Base-by-base conservation (phyloP, 345 rosid species). In the Draba incana region DNA sequence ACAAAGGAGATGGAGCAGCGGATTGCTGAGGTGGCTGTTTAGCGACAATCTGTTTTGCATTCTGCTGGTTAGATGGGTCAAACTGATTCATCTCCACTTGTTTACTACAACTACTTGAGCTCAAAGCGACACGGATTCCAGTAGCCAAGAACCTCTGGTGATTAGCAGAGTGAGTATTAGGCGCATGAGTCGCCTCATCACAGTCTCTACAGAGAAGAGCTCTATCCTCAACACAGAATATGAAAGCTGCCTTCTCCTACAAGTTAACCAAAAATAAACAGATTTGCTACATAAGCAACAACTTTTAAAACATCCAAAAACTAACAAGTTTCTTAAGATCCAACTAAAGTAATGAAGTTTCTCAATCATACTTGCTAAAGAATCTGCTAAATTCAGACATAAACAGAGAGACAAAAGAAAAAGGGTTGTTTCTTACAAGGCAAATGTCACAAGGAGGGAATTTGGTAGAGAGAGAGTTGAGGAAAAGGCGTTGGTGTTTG, bases 401-500 rank as follows among this genome's bases (percentile, higher is more conserved):
- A 30, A n/a, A 25, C 2, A 57, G 44, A 64, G 6, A 64, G 5
- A 35, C 15, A 1, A 5, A 41, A 2, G 25, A 28, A 46, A 28
- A 52, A 61, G 33, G 20, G 20, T 0, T 20, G 14, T 2, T 65
- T 54, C 71, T 64, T 81, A 93, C 98, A 64, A 80, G 96, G 80
- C 98, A 93, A 39, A 93, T 93, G 65, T 93, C 97, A 69, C 97
- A 90, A 9, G 83, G 86, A 81, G 98, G 98, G 50, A 88, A 85
- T 75, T 83, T 83, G 77, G 78, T 80, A 45, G 97, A 86, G 63
- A 88, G 83, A 76, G 83, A 82, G 35, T 88, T 76, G 57, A 93
- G 96, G 42, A 90, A 95, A n/a, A 93, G 89, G 81, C 98, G 83
- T 76, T 93, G 98, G 74, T 93, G 98, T 80, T 93, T 93, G 79